A percentile compares a stretch with the other conserved stretches of the same genome.
Evolutionary conservation across 768 basidiomycete species (phyloP).

Genomic region (Leccinellum albellum): DNA sequence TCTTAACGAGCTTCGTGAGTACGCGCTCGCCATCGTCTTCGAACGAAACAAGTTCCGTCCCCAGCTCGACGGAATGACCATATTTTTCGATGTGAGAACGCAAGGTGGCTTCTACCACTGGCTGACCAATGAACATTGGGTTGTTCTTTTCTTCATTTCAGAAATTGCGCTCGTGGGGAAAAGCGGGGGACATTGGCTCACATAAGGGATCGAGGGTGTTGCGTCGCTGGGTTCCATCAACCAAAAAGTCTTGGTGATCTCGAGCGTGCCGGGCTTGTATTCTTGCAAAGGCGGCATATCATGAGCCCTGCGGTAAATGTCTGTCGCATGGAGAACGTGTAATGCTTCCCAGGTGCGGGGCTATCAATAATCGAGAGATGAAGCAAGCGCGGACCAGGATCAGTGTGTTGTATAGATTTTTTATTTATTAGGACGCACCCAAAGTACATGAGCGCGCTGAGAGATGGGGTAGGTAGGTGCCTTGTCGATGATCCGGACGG

Average conservation of each 20-base stretch:
- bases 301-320: constrained; percentile 34
- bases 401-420: background rate
- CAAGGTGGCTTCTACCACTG: constrained; percentile 27
- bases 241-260: constrained; percentile 10
- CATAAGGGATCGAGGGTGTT: constrained; percentile 28
- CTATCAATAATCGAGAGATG: constrained; percentile 5
- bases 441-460: constrained; percentile 38
- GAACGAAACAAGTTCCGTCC: constrained; percentile 43
- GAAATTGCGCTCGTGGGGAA: background rate
- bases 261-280: constrained; percentile 28
- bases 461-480: constrained; percentile 33
- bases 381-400: background rate
- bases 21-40: constrained; percentile 36
- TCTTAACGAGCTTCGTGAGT: constrained; percentile 33
- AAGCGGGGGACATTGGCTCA: background rate
- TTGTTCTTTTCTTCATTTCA: background rate
- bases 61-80: constrained; percentile 37
- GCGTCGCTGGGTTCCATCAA: constrained; percentile 10
- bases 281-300: constrained; percentile 27
- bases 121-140: constrained; percentile 16
- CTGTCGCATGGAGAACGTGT: constrained; percentile 36
- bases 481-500: constrained; percentile 53
- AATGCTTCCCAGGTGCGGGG: constrained; percentile 43
- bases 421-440: constrained; percentile 25
- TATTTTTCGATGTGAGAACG: constrained; percentile 18